Conservation (phyloP, 495 filamentous ascomycete genomes). For the Tuber brumale region DNA sequence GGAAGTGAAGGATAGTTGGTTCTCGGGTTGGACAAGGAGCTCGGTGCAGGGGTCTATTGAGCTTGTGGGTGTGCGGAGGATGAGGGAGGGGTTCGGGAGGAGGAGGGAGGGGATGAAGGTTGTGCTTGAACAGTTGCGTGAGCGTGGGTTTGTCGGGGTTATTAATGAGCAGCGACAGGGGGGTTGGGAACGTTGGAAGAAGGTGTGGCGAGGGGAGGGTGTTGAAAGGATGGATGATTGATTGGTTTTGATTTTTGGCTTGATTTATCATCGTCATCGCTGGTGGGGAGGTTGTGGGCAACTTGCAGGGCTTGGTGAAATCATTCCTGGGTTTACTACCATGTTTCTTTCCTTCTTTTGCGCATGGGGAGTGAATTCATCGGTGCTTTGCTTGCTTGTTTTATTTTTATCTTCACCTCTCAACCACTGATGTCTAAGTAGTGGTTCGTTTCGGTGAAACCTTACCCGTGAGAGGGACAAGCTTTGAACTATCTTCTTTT, state of each 20-base stretch:
- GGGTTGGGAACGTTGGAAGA: constrained; percentile 41
- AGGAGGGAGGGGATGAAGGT: constrained; percentile 93
- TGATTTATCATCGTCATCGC: not conserved
- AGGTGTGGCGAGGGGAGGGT: constrained; percentile 38
- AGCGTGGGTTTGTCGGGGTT: constrained; percentile 75
- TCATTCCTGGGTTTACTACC: not conserved
- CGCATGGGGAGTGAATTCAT: not conserved
- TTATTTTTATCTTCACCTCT: not conserved
- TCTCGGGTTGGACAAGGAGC: constrained; percentile 66
- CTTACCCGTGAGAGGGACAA: not conserved
- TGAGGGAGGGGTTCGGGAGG: constrained; percentile 73
- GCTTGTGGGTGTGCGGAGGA: constrained; percentile 73
- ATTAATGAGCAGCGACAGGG: constrained; percentile 55
- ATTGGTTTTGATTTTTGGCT: not conserved
- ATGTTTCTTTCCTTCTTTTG: not conserved
- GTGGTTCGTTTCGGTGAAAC: not conserved
- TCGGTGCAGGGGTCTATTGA: constrained; percentile 87
- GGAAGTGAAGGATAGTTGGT: constrained; percentile 55
- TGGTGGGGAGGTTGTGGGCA: not conserved
- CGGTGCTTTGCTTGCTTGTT: not conserved
- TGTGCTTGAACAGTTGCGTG: constrained; percentile 76
- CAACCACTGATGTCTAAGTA: not conserved
- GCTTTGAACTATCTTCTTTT: not conserved
- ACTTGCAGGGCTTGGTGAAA: not conserved
- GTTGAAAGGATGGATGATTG: constrained; percentile 25